These are phyloP conservation scores for Babesia gibsoni DNA, from an alignment of 169 alveolate species.

Conservation along the genomic window DNA sequence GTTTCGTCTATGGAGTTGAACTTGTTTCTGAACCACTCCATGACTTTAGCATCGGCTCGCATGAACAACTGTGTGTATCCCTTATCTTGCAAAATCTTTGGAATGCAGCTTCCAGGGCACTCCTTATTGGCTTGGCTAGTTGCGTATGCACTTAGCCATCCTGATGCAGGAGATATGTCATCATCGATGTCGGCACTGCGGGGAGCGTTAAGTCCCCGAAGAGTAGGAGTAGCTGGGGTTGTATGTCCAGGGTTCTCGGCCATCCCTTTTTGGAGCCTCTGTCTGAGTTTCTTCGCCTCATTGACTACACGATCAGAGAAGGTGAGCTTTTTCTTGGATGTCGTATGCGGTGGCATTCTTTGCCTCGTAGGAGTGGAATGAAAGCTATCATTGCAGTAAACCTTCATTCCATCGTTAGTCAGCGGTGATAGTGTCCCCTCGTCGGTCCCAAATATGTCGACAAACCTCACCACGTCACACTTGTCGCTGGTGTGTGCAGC, in stretches of 20 bases:
- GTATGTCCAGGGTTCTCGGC: constrained; percentile 24
- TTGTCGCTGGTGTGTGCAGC: constrained; percentile 14
- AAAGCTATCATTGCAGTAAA: no score
- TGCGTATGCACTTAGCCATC: neutral
- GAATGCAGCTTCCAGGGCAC: neutral
- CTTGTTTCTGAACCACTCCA: constrained; percentile 42
- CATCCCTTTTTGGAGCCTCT: neutral
- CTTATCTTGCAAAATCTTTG: neutral
- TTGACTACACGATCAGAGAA: constrained; percentile 34
- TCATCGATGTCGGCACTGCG: neutral
- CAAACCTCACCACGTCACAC: neutral
- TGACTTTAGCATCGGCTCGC: constrained; percentile 2
- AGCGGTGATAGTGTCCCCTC: no score
- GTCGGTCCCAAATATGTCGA: constrained; percentile 7
- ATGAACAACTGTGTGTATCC: neutral
- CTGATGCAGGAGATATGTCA: neutral
- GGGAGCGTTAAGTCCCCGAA: neutral
- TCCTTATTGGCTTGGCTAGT: neutral
- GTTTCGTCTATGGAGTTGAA: constrained; percentile 5
- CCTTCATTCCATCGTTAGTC: no score
- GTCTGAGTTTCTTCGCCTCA: constrained; percentile 17
- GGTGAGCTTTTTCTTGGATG: constrained; percentile 1
- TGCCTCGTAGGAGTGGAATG: no score
- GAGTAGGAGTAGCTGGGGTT: neutral
- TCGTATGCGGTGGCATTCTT: no score